Percentiles rank a stretch among this genome's conserved stretches.
Conservation (phyloP, 140 eudicot species). For the Senecio squalidus region DNA sequence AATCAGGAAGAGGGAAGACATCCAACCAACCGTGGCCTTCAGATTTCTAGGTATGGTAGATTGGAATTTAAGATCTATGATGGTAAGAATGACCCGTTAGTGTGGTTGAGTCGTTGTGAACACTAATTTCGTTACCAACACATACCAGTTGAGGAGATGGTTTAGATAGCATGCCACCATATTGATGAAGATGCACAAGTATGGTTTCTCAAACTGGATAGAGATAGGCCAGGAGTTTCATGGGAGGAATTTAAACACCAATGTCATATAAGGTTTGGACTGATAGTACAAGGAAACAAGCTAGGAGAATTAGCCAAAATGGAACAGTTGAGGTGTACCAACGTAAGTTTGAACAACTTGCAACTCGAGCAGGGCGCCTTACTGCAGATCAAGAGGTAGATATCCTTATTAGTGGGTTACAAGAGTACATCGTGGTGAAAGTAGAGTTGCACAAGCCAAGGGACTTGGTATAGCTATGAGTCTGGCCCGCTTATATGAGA, state of each 20-base stretch:
- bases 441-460: background rate
- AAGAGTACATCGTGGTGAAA: background rate
- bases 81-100: too few relatives aligned
- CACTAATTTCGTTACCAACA: too few relatives aligned
- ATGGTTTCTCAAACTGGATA: background rate
- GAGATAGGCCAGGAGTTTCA: background rate
- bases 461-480: background rate
- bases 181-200: background rate
- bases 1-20: too few relatives aligned
- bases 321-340: background rate
- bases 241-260: background rate
- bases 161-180: too few relatives aligned
- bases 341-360: background rate
- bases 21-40: too few relatives aligned
- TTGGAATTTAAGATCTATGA: too few relatives aligned
- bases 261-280: background rate
- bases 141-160: too few relatives aligned
- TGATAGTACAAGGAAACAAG: background rate
- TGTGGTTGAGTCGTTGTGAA: too few relatives aligned
- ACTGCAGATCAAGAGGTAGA: background rate
- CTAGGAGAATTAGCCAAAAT: background rate
- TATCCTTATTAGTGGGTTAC: background rate
- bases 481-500: background rate
- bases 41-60: too few relatives aligned
- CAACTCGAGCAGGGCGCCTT: background rate